These are phyloP conservation scores for Rutstroemia sydowiana DNA, from an alignment of 2,329 filamentous ascomycete genomes.

Conservation along the genomic window DNA sequence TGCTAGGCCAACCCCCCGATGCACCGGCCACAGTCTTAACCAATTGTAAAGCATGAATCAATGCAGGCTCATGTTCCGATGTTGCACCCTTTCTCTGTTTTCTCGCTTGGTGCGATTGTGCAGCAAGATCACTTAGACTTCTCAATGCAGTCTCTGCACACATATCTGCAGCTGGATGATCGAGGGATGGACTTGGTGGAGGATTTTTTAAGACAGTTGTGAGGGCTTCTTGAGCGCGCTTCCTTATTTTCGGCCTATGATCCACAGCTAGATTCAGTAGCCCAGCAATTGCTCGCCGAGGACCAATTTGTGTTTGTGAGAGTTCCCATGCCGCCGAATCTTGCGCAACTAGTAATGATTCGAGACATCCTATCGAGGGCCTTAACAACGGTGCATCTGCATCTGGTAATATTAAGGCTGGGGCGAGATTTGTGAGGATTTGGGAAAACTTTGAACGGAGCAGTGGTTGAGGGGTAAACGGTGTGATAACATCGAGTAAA, in stretches of 20 bases:
- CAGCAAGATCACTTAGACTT: conserved; percentile 67
- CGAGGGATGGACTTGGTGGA: conserved; percentile 83
- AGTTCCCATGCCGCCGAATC: conserved; percentile 84
- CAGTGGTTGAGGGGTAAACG: conserved; percentile 74
- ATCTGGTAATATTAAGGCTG: conserved; percentile 70
- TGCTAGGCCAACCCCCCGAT: conserved; percentile 91
- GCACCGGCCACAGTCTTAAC: conserved; percentile 83
- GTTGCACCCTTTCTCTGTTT: conserved; percentile 60
- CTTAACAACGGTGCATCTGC: conserved; percentile 81
- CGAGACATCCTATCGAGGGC: conserved; percentile 85
- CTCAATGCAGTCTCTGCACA: conserved; percentile 86
- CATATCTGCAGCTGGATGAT: conserved; percentile 93
- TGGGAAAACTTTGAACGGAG: conserved; percentile 92
- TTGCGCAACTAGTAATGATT: conserved; percentile 84
- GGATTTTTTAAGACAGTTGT: conserved; percentile 75
- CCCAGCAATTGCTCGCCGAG: conserved; percentile 78
- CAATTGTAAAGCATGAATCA: conserved; percentile 88
- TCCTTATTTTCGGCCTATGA: conserved; percentile 85
- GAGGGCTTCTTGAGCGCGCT: conserved; percentile 84
- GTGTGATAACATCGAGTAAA: conserved; percentile 86
- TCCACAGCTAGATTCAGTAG: conserved; percentile 80
- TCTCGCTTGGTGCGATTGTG: conserved; percentile 51
- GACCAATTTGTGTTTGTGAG: conserved; percentile 73
- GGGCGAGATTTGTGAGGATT: conserved; percentile 80
- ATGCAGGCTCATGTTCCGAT: conserved; percentile 64